phyloP scores from a whole-genome alignment of 2,329 filamentous ascomycete species.

The Sporothrix humicola region DNA sequence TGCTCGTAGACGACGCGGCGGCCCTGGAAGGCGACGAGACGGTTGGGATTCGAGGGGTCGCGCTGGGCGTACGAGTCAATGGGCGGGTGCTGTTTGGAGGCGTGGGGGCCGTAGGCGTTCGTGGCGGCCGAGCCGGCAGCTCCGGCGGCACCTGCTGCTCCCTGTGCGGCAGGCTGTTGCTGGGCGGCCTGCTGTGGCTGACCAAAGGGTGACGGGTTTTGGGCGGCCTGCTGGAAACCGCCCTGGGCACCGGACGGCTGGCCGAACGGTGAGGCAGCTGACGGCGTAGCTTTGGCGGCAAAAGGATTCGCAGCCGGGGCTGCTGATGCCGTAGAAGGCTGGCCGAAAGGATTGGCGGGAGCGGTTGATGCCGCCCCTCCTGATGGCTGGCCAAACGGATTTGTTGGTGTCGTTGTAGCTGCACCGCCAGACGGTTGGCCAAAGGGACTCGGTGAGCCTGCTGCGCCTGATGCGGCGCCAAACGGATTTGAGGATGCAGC shows the following conservation, averaged over 20 bases:
- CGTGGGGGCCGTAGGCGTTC: constrained; percentile 26
- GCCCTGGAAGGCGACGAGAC: constrained; percentile 45
- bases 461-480: constrained; percentile 33
- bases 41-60: constrained; percentile 36
- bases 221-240: constrained; percentile 30
- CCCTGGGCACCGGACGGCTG: neutral
- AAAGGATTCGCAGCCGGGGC: constrained; percentile 24
- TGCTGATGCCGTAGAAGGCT: constrained; percentile 25
- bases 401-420: constrained; percentile 29
- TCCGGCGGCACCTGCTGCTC: neutral
- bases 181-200: neutral
- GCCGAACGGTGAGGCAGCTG: constrained; percentile 31
- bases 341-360: constrained; percentile 34
- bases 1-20: constrained; percentile 43
- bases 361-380: constrained; percentile 8
- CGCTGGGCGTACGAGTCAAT: constrained; percentile 42
- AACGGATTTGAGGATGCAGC: constrained; percentile 38
- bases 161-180: neutral
- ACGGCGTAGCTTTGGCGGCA: constrained; percentile 7
- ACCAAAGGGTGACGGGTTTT: constrained; percentile 30
- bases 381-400: constrained; percentile 42
- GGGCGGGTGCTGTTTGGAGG: constrained; percentile 45
- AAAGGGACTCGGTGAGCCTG: constrained; percentile 17
- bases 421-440: constrained; percentile 14
- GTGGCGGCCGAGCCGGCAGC: neutral